A percentile compares a stretch with the other conserved stretches of the same genome.
phyloP scores from a whole-genome alignment of 23 red algal species.

The Agarophyton chilense region DNA sequence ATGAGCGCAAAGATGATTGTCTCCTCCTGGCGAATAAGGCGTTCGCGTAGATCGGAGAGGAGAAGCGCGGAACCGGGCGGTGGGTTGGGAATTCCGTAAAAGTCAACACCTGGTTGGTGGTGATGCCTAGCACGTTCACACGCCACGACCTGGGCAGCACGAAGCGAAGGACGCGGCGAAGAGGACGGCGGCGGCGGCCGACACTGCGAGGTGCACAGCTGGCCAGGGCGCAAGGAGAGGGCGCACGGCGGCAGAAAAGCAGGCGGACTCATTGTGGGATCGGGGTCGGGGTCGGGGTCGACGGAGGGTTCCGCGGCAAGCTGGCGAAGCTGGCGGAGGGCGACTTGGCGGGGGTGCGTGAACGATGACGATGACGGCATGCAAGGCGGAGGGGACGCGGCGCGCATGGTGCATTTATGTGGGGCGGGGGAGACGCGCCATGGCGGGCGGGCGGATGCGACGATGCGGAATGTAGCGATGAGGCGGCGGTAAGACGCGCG shows the following conservation, averaged over 20 bases:
- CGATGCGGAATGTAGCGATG: not conserved
- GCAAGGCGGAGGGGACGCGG: not conserved
- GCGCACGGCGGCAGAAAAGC: not conserved
- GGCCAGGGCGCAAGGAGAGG: not conserved
- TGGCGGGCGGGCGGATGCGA: not conserved
- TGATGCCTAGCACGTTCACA: not conserved
- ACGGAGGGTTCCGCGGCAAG: not conserved
- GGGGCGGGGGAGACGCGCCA: not conserved
- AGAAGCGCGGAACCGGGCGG: slow-evolving; percentile 55
- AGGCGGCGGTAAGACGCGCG: not conserved
- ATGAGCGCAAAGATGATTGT: slow-evolving; percentile 99
- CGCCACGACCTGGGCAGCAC: not conserved
- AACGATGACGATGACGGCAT: not conserved
- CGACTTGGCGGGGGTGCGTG: not conserved
- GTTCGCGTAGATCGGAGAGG: slow-evolving; percentile 80
- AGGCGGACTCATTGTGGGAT: not conserved
- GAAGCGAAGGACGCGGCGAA: not conserved
- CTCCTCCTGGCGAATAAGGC: slow-evolving; percentile 98
- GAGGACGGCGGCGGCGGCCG: not conserved
- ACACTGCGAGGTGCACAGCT: not conserved
- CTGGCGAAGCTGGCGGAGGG: not conserved
- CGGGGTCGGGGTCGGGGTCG: not conserved
- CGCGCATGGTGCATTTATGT: slow-evolving; percentile 14
- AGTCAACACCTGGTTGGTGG: slow-evolving; percentile 51
- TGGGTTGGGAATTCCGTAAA: slow-evolving; percentile 91